Evolutionary conservation across 257 asterid species (phyloP).

Genomic region (Leonotis leonurus): DNA sequence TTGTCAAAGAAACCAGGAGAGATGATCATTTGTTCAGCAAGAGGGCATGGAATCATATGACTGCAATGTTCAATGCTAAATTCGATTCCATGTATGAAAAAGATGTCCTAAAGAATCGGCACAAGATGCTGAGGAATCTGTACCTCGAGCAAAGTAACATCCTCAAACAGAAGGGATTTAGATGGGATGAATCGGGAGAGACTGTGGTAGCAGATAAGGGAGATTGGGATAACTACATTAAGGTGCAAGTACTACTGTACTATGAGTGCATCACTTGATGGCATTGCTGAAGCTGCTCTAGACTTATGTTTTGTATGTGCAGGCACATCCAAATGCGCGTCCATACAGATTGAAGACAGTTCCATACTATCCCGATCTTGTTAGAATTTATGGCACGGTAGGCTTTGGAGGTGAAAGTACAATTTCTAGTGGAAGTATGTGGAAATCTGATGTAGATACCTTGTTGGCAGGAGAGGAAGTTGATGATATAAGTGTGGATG

Average conservation of each 20-base stretch:
- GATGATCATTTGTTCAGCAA: constrained; percentile 30
- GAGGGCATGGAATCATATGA: constrained; percentile 26
- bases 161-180: constrained; percentile 29
- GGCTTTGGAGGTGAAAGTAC: constrained; percentile 3
- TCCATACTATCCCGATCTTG: constrained; percentile 23
- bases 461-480: constrained; percentile 4
- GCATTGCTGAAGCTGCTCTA: neutral
- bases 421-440: neutral
- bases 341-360: constrained; percentile 24
- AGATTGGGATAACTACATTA: constrained; percentile 30
- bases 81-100: constrained; percentile 21
- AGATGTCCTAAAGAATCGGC: constrained; percentile 32
- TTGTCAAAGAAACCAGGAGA: constrained; percentile 17
- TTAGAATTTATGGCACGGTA: constrained; percentile 19
- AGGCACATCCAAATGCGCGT: constrained; percentile 28
- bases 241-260: constrained; percentile 24
- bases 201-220: constrained; percentile 24
- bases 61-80: constrained; percentile 23
- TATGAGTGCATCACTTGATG: neutral
- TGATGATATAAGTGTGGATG: neutral
- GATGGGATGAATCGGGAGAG: constrained; percentile 27
- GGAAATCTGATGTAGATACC: neutral
- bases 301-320: constrained; percentile 14
- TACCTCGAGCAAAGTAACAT: constrained; percentile 13
- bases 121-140: constrained; percentile 32